A percentile compares a stretch with the other conserved stretches of the same genome.
phyloP scores from a whole-genome alignment of 2,329 filamentous ascomycete species.

The Neonectria sp. region DNA sequence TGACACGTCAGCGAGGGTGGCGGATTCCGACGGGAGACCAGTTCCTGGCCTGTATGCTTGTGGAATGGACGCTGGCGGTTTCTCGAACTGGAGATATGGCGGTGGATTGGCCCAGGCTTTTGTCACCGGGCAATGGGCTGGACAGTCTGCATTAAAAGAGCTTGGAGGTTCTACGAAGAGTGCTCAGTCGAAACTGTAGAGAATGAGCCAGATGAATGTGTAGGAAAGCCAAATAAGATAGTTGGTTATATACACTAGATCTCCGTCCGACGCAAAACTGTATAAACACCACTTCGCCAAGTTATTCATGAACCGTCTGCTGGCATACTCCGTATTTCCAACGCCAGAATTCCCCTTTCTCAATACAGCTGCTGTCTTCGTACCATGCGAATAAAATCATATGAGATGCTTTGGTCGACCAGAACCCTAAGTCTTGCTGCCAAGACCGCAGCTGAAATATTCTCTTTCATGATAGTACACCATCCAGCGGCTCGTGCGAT shows the following conservation, averaged over 20 bases:
- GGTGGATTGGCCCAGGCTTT: slow-evolving; percentile 32
- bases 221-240: background rate
- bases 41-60: slow-evolving; percentile 28
- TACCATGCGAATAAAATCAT: slow-evolving; percentile 31
- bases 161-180: background rate
- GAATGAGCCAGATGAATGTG: background rate
- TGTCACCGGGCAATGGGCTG: slow-evolving; percentile 33
- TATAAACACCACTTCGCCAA: background rate
- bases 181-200: slow-evolving; percentile 17
- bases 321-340: background rate
- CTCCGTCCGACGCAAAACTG: background rate
- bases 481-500: slow-evolving; percentile 19
- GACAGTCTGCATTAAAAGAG: slow-evolving; percentile 7
- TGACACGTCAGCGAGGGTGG: slow-evolving; percentile 21
- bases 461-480: slow-evolving; percentile 26
- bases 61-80: slow-evolving; percentile 35
- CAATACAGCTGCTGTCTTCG: slow-evolving; percentile 28
- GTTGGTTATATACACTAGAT: background rate
- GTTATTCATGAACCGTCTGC: background rate
- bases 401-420: slow-evolving; percentile 31
- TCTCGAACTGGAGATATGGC: slow-evolving; percentile 34
- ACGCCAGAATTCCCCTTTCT: background rate
- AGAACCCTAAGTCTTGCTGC: slow-evolving; percentile 22
- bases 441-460: slow-evolving; percentile 26
- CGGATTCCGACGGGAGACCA: slow-evolving; percentile 17